Evolutionary conservation across 2,329 filamentous ascomycete genomes (phyloP).

Genomic region (Ophiocordyceps camponoti-rufipedis): DNA sequence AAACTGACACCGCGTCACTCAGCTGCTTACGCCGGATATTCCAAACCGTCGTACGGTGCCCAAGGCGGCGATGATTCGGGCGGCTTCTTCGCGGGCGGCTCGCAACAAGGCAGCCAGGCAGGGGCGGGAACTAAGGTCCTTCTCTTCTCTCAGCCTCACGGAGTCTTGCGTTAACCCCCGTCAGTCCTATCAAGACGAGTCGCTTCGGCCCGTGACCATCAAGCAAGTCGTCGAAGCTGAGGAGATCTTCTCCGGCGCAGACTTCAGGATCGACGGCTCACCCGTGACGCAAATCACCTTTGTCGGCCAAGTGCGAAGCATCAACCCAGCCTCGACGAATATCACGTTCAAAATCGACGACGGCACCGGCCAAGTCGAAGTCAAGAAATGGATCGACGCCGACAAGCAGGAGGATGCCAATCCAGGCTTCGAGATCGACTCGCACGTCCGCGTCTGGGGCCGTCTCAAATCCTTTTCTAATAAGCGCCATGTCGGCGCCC

Average conservation of each 20-base stretch:
- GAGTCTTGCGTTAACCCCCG: not conserved
- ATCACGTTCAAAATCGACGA: slow-evolving; percentile 89
- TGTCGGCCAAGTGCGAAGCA: slow-evolving; percentile 76
- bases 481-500: slow-evolving; percentile 64
- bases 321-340: slow-evolving; percentile 77
- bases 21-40: slow-evolving; percentile 33
- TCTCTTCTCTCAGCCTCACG: not conserved
- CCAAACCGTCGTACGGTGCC: slow-evolving; percentile 28
- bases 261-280: slow-evolving; percentile 68
- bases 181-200: slow-evolving; percentile 57
- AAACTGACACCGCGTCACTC: not conserved
- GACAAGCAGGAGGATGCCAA: slow-evolving; percentile 31
- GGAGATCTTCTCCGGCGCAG: slow-evolving; percentile 51
- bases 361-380: slow-evolving; percentile 82
- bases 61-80: slow-evolving; percentile 41
- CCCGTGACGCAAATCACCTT: slow-evolving; percentile 59
- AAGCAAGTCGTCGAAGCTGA: slow-evolving; percentile 81
- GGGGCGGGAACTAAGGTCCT: slow-evolving; percentile 25
- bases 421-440: slow-evolving; percentile 46
- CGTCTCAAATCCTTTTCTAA: slow-evolving; percentile 69
- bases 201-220: slow-evolving; percentile 82
- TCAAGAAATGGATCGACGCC: slow-evolving; percentile 68
- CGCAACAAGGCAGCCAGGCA: slow-evolving; percentile 38
- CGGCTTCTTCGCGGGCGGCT: slow-evolving; percentile 41
- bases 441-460: slow-evolving; percentile 75